Evolutionary conservation across 208 protist species (phyloP), one percentile per base, ranked within the genome.

Genomic region (Acanthamoeba divionensis): DNA sequence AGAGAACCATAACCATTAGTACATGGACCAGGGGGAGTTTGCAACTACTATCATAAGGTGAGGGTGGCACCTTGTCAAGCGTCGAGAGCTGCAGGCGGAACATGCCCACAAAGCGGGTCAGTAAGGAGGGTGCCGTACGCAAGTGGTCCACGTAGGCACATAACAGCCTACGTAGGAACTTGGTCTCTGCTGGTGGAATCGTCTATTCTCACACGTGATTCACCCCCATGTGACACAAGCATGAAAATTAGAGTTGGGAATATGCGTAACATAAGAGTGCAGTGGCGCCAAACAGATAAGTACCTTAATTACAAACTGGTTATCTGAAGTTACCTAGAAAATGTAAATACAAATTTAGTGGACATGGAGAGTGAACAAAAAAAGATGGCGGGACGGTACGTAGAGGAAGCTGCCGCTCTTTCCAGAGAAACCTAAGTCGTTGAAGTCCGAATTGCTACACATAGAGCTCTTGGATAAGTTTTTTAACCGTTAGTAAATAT

Each of bases 401-500:
- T 38, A 85, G 15, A 85, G 38, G 29, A 85, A 85, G n/a, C n/a
- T 66, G 15, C 75, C 75, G 36, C 75, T 85, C 38, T 85, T 85
- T 13, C 75, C 75, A 9, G 33, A 31, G 15, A 66, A 85, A 8
- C n/a, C 47, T 12, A 66, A 15, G 18, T 69, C 13, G 13, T 50
- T 57, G 18, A 57, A 21, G 15, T 57, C 18, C 15, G 62, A 10
- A 69, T 31, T n/a, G 26, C 62, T 13, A n/a, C n/a, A 31, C 62
- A 69, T 31, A 69, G 62, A 12, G 13, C 62, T n/a, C 62, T n/a
- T 31, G n/a, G n/a, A n/a, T 79, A 79, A 52, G 36, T 24, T 57
- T 57, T n/a, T n/a, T 15, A 57, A n/a, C n/a, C 18, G 15, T 15
- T 57, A 24, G 52, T 57, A 57, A 57, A n/a, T n/a, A 24, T n/a